A percentile compares a stretch with the other conserved stretches of the same genome.
Conservation (phyloP, 306 rosid species). For the Casuarina glauca region DNA sequence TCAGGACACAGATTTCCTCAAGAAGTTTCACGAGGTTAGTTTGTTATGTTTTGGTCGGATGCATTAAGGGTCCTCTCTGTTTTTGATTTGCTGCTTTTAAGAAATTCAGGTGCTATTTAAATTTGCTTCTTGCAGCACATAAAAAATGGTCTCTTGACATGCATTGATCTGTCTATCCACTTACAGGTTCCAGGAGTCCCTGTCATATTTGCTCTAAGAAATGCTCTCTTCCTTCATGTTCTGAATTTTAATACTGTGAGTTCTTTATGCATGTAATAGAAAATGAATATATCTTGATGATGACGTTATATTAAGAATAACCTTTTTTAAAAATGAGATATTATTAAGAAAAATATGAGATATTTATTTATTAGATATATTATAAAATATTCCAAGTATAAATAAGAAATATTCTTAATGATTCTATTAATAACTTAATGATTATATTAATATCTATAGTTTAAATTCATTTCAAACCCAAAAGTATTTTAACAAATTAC, state of each 20-base stretch:
- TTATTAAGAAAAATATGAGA: too few species aligned
- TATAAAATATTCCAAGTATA: too few species aligned
- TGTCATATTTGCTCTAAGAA: slow-evolving; percentile 52
- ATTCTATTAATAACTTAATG: too few species aligned
- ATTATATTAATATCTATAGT: too few species aligned
- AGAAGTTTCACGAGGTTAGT: slow-evolving; percentile 60
- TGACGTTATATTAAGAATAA: too few species aligned
- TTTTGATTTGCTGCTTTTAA: background rate
- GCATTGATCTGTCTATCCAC: background rate
- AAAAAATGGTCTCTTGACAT: background rate
- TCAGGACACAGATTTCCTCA: slow-evolving; percentile 62
- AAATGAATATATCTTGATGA: slow-evolving; percentile 26
- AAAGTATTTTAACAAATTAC: too few species aligned
- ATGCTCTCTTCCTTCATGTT: slow-evolving; percentile 66
- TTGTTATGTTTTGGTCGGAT: background rate
- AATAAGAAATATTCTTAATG: too few species aligned
- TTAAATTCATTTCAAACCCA: too few species aligned
- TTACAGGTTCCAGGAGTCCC: slow-evolving; percentile 87
- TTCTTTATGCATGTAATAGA: slow-evolving; percentile 63
- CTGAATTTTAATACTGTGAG: slow-evolving; percentile 39
- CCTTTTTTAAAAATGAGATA: too few species aligned
- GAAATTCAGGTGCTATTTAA: background rate
- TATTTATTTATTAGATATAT: too few species aligned
- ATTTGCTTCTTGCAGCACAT: background rate
- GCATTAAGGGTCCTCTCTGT: background rate